A percentile compares a stretch with the other conserved stretches of the same genome.
These are phyloP conservation scores for Alternaria ethzedia DNA, from an alignment of 2,329 filamentous ascomycete genomes.

Conservation along the genomic window DNA sequence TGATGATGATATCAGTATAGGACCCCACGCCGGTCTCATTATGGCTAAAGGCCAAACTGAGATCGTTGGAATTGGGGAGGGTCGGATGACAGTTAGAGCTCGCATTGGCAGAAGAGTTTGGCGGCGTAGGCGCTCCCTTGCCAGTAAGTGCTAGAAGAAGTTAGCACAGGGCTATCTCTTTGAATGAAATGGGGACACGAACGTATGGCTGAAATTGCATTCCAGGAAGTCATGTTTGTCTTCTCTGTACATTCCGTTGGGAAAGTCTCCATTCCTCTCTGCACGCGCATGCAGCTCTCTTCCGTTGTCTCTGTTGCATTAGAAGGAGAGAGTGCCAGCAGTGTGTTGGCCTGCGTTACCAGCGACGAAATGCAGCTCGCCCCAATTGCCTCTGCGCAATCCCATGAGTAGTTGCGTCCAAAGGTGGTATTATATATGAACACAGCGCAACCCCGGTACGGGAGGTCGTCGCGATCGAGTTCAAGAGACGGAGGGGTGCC, in stretches of 20 bases:
- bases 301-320: not conserved
- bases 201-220: not conserved
- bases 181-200: not conserved
- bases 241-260: not conserved
- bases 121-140: not conserved
- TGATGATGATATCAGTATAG: not conserved
- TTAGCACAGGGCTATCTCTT: not conserved
- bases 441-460: not conserved
- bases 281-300: not conserved
- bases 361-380: not conserved
- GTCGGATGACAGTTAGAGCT: not conserved
- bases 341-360: not conserved
- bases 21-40: not conserved
- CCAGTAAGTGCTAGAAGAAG: not conserved
- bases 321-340: not conserved
- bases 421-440: not conserved
- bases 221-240: not conserved
- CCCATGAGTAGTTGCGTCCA: not conserved
- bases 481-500: not conserved
- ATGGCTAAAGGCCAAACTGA: not conserved
- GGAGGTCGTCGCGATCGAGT: not conserved
- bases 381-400: not conserved
- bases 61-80: not conserved
- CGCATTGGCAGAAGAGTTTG: not conserved
- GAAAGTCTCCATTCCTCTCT: not conserved